phyloP scores from a whole-genome alignment of 2,329 filamentous ascomycete genomes.

The Dryadomyces sulphureus region DNA sequence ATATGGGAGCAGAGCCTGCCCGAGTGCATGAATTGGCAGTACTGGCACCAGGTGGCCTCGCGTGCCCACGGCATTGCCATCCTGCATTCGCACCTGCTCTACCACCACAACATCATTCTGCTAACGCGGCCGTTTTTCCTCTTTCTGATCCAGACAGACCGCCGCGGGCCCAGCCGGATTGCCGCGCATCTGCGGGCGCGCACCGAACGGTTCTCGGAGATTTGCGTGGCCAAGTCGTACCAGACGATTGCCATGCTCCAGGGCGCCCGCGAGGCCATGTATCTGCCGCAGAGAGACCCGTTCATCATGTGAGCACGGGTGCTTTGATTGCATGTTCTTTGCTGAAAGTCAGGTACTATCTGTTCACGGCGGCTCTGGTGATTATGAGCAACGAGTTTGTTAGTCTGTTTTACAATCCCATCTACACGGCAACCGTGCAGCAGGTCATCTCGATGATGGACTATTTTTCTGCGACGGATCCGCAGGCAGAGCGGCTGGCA shows the following conservation, averaged over 20 bases:
- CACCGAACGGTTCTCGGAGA: slow-evolving; percentile 27
- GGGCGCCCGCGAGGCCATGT: slow-evolving; percentile 25
- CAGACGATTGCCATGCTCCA: slow-evolving; percentile 33
- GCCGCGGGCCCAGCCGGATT: slow-evolving; percentile 10
- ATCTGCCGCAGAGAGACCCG: slow-evolving; percentile 36
- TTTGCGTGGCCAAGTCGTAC: slow-evolving; percentile 34
- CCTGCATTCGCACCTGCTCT: slow-evolving; percentile 47
- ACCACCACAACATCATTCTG: slow-evolving; percentile 47
- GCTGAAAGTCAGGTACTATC: slow-evolving; percentile 30
- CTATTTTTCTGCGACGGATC: slow-evolving; percentile 31
- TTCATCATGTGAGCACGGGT: slow-evolving; percentile 44
- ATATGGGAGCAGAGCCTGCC: slow-evolving; percentile 34
- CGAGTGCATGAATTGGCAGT: slow-evolving; percentile 32
- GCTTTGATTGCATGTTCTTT: not conserved
- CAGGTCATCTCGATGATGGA: slow-evolving; percentile 32
- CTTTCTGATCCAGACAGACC: slow-evolving; percentile 29
- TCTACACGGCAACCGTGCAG: slow-evolving; percentile 23
- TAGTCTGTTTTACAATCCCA: slow-evolving; percentile 28
- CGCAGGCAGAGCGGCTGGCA: slow-evolving; percentile 31
- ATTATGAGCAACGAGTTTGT: slow-evolving; percentile 43
- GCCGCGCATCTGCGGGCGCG: slow-evolving; percentile 18
- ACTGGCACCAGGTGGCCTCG: slow-evolving; percentile 9
- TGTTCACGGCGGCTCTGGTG: slow-evolving; percentile 39
- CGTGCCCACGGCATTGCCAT: slow-evolving; percentile 38
- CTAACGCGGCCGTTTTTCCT: slow-evolving; percentile 51